Evolutionary conservation across 1,284 basidiomycete species (phyloP), one percentile per base, ranked within the genome.

Genomic region (Ustilago xerochloae): DNA sequence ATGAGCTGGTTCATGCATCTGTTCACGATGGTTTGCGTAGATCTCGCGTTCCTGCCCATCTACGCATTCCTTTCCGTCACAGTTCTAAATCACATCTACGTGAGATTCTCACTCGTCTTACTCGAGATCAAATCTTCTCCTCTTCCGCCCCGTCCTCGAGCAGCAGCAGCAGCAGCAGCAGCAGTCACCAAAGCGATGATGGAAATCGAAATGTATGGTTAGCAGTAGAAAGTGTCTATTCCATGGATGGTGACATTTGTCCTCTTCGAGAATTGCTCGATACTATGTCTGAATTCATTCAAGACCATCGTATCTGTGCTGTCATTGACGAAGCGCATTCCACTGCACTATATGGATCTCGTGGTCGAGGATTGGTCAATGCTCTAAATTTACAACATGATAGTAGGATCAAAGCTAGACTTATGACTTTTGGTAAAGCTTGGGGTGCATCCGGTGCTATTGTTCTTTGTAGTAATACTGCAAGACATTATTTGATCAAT

Each of bases 191-290:
- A 9, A 63, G 45, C 30, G 43, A 24, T 22, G 20, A 4, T 3
- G 53, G 18, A 6, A 36, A n/a, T n/a, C n/a, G 41, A 13, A 84
- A 84, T 41, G 66, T 84, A 29, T 84, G 84, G 66, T 49, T 97
- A n/a, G 90, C 92, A 0, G 89, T 97, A 16, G 95, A 97, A 86
- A 90, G 90, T 43, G 85, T 97, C 58, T 97, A 98, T 82, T 93
- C 91, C 66, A 98, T 97, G 95, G 95, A 97, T 79, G 95, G 95
- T 16, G 95, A 94, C 48, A 88, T 95, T 63, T 89, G 92, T 1
- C 93, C 93, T 0, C 86, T 97, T 15, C 67, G 71, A 6, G 87
- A 89, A 33, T 90, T 97, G 57, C 87, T 90, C 15, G 87, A 88
- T 15, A 78, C 87, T 4, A 79, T 92, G 38, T 90, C 91, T 36